Evolutionary conservation across 371 early-diverging fungal genomes (phyloP).

Genomic region (Capillidium heterosporum): DNA sequence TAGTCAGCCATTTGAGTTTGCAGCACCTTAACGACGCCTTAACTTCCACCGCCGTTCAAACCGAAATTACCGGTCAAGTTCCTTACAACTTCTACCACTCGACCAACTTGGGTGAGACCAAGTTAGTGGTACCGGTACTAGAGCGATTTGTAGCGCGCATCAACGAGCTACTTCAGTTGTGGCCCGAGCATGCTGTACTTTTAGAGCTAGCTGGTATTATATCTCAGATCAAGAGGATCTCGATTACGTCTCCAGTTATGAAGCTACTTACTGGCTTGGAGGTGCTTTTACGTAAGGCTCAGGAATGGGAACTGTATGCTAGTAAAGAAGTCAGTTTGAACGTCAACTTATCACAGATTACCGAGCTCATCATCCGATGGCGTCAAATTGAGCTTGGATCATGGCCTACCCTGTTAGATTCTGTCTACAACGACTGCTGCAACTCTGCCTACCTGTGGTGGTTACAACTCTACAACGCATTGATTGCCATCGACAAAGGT

Average conservation of each 20-base stretch:
- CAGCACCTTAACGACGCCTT: background rate
- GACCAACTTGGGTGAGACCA: constrained; percentile 52
- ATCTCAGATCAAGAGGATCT: constrained; percentile 50
- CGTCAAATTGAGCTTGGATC: constrained; percentile 75
- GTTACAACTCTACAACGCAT: constrained; percentile 66
- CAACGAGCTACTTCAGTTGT: constrained; percentile 40
- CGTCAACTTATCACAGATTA: constrained; percentile 48
- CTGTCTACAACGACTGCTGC: constrained; percentile 52
- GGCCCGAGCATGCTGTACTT: constrained; percentile 85
- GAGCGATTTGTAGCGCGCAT: constrained; percentile 40
- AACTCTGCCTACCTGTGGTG: constrained; percentile 57
- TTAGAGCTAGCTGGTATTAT: constrained; percentile 46
- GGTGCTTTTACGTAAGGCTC: constrained; percentile 60
- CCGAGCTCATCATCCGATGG: constrained; percentile 65
- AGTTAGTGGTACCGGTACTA: constrained; percentile 40
- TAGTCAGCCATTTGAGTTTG: background rate
- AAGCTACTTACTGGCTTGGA: constrained; percentile 83
- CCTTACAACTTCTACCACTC: constrained; percentile 85
- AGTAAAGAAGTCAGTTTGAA: constrained; percentile 63
- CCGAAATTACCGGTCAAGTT: constrained; percentile 13
- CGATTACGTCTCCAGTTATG: constrained; percentile 68
- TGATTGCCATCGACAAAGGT: constrained; percentile 12
- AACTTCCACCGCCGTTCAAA: constrained; percentile 9
- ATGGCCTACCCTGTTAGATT: constrained; percentile 73
- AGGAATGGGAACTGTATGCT: constrained; percentile 91